Evolutionary conservation across 2,329 filamentous ascomycete genomes (phyloP), one percentile per base, ranked within the genome.

Genomic region (Aspergillus clavatus): DNA sequence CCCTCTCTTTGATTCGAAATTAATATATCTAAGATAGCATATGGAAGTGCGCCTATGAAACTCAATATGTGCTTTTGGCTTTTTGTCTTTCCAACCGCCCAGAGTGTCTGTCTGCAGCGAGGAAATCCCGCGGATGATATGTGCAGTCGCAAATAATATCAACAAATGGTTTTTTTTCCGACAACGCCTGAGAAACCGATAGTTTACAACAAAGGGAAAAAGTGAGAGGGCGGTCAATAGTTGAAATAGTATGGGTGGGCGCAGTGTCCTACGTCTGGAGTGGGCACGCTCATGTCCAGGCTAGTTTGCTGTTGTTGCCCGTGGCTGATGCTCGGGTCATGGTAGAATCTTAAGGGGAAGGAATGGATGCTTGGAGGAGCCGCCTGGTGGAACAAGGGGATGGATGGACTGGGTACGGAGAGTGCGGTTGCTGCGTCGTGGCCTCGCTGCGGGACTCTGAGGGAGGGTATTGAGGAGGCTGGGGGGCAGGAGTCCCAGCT

Each of bases 211-310:
- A 38, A 55, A 52, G 27, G 27, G 38, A 42, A n/a, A n/a, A n/a
- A n/a, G n/a, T n/a, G n/a, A n/a, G n/a, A n/a, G n/a, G n/a, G n/a
- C n/a, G 16, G 31, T 55, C 40, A 61, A 38, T 56, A 59, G 16
- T 53, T 50, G 42, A 60, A 63, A 45, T 61, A 62, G 33, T 61
- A 63, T 4, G 60, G 61, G 16, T 57, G 51, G 6, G 46, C 39
- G 35, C 51, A 60, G 2, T 43, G 43, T 7, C 52, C 51, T 24
- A 60, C 43, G 6, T 48, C 51, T 2, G 48, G 11, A 5, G 53
- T 55, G 2, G 52, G 43, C 4, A 55, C 43, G 8, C 50, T 44
- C 7, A 47, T 46, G 21, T 49, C 24, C 37, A 58, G 40, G 19
- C 51, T 37, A 14, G 46, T 39, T 10, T 33, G 36, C 10, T 42